Evolutionary conservation across 208 protist genomes (phyloP), one percentile per base, ranked within the genome.

Genomic region (Acanthamoeba healyi): DNA sequence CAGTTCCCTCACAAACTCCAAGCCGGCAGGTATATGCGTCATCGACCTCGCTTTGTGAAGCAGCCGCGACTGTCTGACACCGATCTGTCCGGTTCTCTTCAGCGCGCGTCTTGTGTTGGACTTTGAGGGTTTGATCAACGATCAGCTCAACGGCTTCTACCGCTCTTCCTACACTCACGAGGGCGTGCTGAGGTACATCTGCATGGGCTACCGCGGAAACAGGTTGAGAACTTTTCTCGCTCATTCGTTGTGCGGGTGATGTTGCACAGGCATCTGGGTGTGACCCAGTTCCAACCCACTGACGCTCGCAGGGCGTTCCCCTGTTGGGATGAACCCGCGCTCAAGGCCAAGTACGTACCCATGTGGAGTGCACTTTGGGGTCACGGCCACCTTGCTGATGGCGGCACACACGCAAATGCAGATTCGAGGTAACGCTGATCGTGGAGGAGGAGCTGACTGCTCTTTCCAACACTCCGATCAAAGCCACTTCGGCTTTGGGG

Each of bases 301-400:
- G 98, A 99, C 87, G 98, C 98, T 10, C 97, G 98, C 65, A 96
- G 97, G 44, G 98, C 98, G 24, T 98, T 99, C 89, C 98, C 98
- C 15, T 99, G 98, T 94, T 99, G 98, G 97, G 99, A 99, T 87
- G 98, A 99, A 95, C 98, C 99, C 3, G 96, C 97, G 10, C 42
- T 98, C 17, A 99, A 99, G 94, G 98, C 98, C 0, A 98, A 97
- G 86, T 92, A 49, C 36, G 22, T 1, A 1, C 12, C 7, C 26
- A 49, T 74, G 24, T 72, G 29, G 10, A 44, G n/a, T 88, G 72
- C 58, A 10, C 81, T 56, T 15, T 38, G 40, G 12, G 42, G 29
- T 38, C 29, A 3, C 32, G 12, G 65, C 44, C n/a, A n/a, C n/a
- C n/a, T n/a, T n/a, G n/a, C n/a, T n/a, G n/a, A n/a, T n/a, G n/a